Base-by-base conservation (phyloP, 257 asterid species). In the Penstemon barbatus region DNA sequence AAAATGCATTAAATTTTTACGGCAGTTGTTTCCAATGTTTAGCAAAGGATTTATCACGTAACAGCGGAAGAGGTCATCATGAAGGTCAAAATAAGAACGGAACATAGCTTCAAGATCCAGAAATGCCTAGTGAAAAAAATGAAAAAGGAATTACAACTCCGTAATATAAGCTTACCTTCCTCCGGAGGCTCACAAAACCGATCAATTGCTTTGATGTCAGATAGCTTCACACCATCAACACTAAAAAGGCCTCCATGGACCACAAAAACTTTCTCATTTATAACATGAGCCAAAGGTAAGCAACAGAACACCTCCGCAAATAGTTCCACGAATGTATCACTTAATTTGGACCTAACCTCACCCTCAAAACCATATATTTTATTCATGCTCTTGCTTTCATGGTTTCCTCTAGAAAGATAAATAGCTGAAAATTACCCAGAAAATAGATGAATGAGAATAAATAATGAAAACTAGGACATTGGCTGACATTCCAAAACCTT, bases 201-300 rank as follows among this genome's bases (percentile, higher is more conserved):
- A 63, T 94, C 92, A 59, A 94, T 94, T 18, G 92, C 84, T 80
- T 72, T 83, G 71, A 94, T 91, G 73, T 94, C 99, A 63, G 97
- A 77, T 50, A 94, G 96, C 77, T 89, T 94, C 61, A 94, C 99
- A 10, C 98, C 99, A 77, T 94, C 99, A 58, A 82, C 96, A 53
- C 99, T 91, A 83, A 94, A 91, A 75, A 94, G 99, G 60, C 99
- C 99, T 69, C 99, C 99, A 66, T 94, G 99, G 53, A 91, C 99
- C 77, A 94, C 91, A 82, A 94, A 86, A 57, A 94, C 78, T 79
- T 87, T 94, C 72, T 44, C 74, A 55, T 91, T 94, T 70, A 91
- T 89, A 70, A 91, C 95, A 75, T 94, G 97, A 61, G 96, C 96
- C 86, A 94, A 84, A 51, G 99, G 98, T 66, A 94, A 80, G 75